phyloP scores from a whole-genome alignment of 2,329 filamentous ascomycete genomes.

The Canariomyces notabilis region DNA sequence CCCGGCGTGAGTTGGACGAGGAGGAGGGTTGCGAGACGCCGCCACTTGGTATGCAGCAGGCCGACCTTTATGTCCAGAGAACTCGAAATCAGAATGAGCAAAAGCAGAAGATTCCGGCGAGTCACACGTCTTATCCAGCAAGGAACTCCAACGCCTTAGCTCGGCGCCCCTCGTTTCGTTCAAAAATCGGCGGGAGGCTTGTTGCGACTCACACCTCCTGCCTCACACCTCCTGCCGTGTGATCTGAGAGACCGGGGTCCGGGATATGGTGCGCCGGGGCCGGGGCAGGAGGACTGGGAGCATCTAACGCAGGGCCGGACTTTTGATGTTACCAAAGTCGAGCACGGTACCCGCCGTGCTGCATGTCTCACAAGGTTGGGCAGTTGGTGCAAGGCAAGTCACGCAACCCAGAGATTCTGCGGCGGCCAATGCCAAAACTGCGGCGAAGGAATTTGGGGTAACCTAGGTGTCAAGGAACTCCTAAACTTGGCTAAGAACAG shows the following conservation, averaged over 20 bases:
- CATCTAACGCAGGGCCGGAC: background rate
- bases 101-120: background rate
- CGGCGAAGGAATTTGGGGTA: background rate
- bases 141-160: background rate
- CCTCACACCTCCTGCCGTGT: background rate
- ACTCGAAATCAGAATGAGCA: background rate
- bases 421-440: background rate
- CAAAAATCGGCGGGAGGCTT: background rate
- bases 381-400: constrained; percentile 10
- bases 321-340: constrained; percentile 11
- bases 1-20: background rate
- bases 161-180: background rate
- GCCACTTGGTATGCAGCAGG: background rate
- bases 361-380: constrained; percentile 14
- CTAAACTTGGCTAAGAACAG: no score
- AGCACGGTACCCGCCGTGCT: constrained; percentile 10
- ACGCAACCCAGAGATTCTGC: constrained; percentile 5
- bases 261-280: no score
- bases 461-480: no score
- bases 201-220: no score
- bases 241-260: no score
- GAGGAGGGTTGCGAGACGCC: background rate
- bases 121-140: background rate
- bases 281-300: background rate
- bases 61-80: background rate